A percentile compares a stretch with the other conserved stretches of the same genome.
Evolutionary conservation across 768 basidiomycete species (phyloP).

Genomic region (Cyclocybe cylindracea): DNA sequence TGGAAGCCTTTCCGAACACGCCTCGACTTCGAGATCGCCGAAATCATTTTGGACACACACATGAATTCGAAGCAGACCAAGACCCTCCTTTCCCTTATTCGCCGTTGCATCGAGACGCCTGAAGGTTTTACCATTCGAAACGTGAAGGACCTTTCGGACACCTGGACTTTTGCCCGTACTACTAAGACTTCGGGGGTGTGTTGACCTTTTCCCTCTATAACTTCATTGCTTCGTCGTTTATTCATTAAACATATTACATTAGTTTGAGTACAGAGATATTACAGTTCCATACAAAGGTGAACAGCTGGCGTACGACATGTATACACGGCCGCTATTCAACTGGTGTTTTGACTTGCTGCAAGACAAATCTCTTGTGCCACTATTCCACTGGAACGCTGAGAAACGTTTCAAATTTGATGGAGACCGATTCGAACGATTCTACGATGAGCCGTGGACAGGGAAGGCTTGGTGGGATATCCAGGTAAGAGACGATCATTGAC

Average conservation of each 20-base stretch:
- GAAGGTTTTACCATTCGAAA: background rate
- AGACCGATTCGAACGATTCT: constrained; percentile 24
- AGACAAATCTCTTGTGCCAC: constrained; percentile 17
- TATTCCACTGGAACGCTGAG: constrained; percentile 19
- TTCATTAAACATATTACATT: constrained; percentile 1
- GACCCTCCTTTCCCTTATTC: background rate
- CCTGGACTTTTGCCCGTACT: constrained; percentile 8
- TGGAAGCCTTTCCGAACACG: constrained; percentile 30
- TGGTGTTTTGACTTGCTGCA: constrained; percentile 21
- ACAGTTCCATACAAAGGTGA: constrained; percentile 3
- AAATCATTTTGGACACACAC: constrained; percentile 6
- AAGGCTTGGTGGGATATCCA: constrained; percentile 37
- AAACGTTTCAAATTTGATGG: constrained; percentile 26
- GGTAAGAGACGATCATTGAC: constrained; percentile 21
- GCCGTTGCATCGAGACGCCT: background rate
- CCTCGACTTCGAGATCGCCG: constrained; percentile 28
- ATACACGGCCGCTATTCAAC: constrained; percentile 3
- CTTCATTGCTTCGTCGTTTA: background rate
- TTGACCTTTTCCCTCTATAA: too few species aligned
- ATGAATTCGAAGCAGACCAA: constrained; percentile 8
- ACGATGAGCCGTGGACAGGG: constrained; percentile 39
- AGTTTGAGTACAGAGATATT: constrained; percentile 6
- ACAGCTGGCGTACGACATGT: constrained; percentile 2
- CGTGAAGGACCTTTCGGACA: background rate
- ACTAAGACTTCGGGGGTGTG: background rate